Conservation (phyloP, 1,284 basidiomycete genomes). For the Phylloboletellus chloephorus region DNA sequence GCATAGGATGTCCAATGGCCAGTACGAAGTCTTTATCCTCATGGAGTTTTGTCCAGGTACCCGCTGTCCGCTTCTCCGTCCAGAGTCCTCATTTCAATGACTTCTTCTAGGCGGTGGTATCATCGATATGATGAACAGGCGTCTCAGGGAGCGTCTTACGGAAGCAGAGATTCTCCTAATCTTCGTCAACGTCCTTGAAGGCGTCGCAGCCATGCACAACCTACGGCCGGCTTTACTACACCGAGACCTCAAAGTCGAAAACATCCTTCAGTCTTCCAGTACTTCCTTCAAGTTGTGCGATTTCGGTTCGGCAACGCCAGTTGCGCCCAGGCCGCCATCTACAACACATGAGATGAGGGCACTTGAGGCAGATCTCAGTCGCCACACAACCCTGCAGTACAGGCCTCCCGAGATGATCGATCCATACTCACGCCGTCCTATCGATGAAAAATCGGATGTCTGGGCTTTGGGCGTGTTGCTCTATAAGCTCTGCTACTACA, state of each 20-base stretch:
- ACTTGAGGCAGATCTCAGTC: conserved; percentile 89
- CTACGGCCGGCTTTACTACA: conserved; percentile 87
- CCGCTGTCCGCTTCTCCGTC: conserved; percentile 14
- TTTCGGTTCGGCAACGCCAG: conserved; percentile 89
- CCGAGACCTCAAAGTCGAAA: conserved; percentile 98
- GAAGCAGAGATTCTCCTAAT: conserved; percentile 97
- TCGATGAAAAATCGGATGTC: conserved; percentile 93
- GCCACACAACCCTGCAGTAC: conserved; percentile 93
- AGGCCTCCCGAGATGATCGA: conserved; percentile 99
- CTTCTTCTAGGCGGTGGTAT: conserved; percentile 79
- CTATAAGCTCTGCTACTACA: conserved; percentile 97
- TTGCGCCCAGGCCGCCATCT: conserved; percentile 63
- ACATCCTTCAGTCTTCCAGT: conserved; percentile 79
- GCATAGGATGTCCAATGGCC: conserved; percentile 74
- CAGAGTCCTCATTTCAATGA: conserved; percentile 9
- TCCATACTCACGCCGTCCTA: conserved; percentile 72
- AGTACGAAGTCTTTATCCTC: conserved; percentile 95
- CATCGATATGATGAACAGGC: conserved; percentile 98
- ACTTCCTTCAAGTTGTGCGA: conserved; percentile 95
- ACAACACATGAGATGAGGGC: conserved; percentile 78
- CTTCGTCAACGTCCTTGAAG: conserved; percentile 92
- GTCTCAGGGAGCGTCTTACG: conserved; percentile 87
- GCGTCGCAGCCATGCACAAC: conserved; percentile 94
- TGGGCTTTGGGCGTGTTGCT: conserved; percentile 95
- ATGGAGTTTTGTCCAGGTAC: conserved; percentile 92